These are phyloP conservation scores for Neoscytalidium dimidiatum DNA, from an alignment of 2,329 filamentous ascomycete genomes.

Conservation along the genomic window DNA sequence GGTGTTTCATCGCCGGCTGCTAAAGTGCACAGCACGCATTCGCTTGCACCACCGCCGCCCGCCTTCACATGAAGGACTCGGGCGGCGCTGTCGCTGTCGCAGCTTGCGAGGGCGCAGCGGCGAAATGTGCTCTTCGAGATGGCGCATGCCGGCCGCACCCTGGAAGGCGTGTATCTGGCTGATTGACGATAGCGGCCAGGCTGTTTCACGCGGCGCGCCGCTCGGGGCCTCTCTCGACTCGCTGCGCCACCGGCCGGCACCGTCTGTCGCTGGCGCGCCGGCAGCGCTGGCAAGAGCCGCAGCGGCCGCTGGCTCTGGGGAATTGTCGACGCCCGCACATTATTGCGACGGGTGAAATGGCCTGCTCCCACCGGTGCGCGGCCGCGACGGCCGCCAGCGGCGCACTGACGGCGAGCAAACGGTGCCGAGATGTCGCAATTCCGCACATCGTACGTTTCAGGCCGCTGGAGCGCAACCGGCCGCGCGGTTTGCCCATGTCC, in stretches of 20 bases:
- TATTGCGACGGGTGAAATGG: neutral
- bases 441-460: constrained; percentile 16
- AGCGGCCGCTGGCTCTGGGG: neutral
- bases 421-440: constrained; percentile 17
- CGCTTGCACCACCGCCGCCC: neutral
- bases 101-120: constrained; percentile 3
- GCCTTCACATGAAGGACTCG: constrained; percentile 9
- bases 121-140: too few relatives aligned
- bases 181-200: constrained; percentile 5
- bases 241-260: neutral
- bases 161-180: neutral
- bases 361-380: neutral
- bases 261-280: neutral
- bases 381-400: constrained; percentile 2
- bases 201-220: constrained; percentile 9
- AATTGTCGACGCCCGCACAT: neutral
- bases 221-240: neutral
- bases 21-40: neutral
- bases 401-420: constrained; percentile 11
- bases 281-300: neutral
- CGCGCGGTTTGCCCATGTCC: constrained; percentile 15
- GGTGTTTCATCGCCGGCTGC: constrained; percentile 1
- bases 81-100: neutral
- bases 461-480: neutral
- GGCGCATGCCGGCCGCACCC: neutral